Conservation (phyloP, 768 basidiomycete species). For the Chalciporus pseudorubinellus region DNA sequence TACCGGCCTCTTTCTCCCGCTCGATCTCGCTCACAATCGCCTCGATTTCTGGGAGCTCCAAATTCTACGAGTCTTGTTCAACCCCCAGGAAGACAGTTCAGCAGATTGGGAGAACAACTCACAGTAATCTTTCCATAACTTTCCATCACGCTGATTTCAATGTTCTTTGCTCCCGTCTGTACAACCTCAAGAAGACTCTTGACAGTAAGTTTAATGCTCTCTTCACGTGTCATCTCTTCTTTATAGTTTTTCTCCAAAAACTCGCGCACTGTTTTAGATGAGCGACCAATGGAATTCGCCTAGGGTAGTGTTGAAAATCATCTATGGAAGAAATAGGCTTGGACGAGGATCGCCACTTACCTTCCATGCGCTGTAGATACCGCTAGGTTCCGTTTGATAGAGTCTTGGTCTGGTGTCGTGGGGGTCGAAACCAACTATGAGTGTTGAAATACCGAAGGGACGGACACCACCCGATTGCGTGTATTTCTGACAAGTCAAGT, state of each 20-base stretch:
- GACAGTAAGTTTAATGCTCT: conserved; percentile 91
- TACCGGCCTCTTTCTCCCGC: conserved; percentile 94
- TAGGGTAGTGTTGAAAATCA: conserved; percentile 28
- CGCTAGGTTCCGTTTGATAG: conserved; percentile 97
- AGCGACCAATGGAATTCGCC: conserved; percentile 98
- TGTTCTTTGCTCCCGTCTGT: conserved; percentile 99
- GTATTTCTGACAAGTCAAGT: conserved; percentile 60
- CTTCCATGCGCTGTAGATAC: conserved; percentile 99
- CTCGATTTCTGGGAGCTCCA: conserved; percentile 86
- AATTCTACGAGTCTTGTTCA: conserved; percentile 51
- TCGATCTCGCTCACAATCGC: conserved; percentile 91
- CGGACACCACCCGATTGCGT: conserved; percentile 99
- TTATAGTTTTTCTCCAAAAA: conserved; percentile 98
- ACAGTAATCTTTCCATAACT: conserved; percentile 92
- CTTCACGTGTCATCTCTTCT: conserved; percentile 83
- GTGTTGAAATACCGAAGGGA: conserved; percentile 96
- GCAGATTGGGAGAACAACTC: conserved; percentile 20
- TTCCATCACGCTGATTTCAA: conserved; percentile 98
- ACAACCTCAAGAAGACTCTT: conserved; percentile 97
- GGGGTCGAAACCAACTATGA: conserved; percentile 97
- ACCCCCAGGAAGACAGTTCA: neutral
- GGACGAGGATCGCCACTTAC: conserved; percentile 36
- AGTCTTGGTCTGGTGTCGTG: conserved; percentile 83
- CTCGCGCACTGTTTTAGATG: conserved; percentile 97
- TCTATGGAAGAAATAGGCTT: neutral